Evolutionary conservation across 164 flowering plant genomes (phyloP), one percentile per base, ranked within the genome.

Genomic region (Tetrastigma voinierianum): DNA sequence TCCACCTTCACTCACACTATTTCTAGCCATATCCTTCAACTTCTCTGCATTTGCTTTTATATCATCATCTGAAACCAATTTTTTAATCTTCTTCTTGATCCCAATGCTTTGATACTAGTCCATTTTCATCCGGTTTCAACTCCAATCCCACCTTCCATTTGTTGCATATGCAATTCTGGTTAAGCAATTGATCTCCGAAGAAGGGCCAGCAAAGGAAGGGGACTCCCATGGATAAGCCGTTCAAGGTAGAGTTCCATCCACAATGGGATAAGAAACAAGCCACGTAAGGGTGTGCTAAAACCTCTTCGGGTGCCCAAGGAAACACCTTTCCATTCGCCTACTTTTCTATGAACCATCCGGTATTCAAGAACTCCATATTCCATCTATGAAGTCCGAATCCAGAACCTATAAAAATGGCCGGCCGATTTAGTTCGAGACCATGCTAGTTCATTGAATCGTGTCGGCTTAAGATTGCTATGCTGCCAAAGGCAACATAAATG

Each of bases 131-230:
- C n/a, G 61, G 60, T 16, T 51, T 46, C 25, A 75, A 62, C 16
- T 59, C 59, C 25, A 80, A 18, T 3, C 79, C 79, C 48, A 71
- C 44, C 52, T 67, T 70, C n/a, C n/a, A n/a, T n/a, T n/a, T n/a
- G n/a, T n/a, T n/a, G n/a, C n/a, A n/a, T n/a, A n/a, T n/a, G n/a
- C 74, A 76, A 60, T 15, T 72, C 61, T 40, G 67, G 44, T 59
- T 68, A 9, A 44, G 59, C 19, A 63, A 61, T 20, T 76, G 75
- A 46, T 76, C 78, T 46, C 32, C 23, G 65, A 71, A 64, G 61
- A 60, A 71, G 10, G 78, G 72, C 75, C 78, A 72, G 17, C 75
- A 76, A 1, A 76, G 53, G 20, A 75, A 58, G 19, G 79, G 76
- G 1, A 71, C 61, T 1, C 79, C 75, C 24, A 12, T 68, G 57